Base-by-base conservation (phyloP, 2,329 filamentous ascomycete genomes). In the Diaporthe vexans region DNA sequence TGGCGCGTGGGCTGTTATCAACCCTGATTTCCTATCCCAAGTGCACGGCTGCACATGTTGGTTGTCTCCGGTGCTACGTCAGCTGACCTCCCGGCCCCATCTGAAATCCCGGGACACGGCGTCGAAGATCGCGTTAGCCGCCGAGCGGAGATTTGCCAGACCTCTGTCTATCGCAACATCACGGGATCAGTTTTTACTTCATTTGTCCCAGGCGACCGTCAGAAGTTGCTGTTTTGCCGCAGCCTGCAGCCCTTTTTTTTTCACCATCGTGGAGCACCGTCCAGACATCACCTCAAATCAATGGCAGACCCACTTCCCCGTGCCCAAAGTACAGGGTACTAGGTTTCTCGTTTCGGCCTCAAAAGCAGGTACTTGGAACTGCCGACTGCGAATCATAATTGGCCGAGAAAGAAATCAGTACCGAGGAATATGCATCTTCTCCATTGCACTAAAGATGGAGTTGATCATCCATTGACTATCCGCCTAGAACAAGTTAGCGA, bases 401-500 rank as follows among this genome's bases (percentile, higher is more conserved):
- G 24, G 3, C 8, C 29, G 5, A 19, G 19, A 17, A 6, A 2
- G 4, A 24, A 19, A 7, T 10, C 63, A 10, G 21, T 15, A 17
- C 13, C 7, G 46, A 26, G 29, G 11, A 26, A 33, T 3, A 67
- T 67, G 63, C 46, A 67, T 40, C 63, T 67, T 11, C 63, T 67
- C 17, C 43, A 67, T 26, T 67, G 63, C 63, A n/a, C 7, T 4
- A 67, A 67, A n/a, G 63, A 33, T 9, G 21, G 35, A 10, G 9
- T 26, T 37, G 63, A 67, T 26, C 29, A 67, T 15, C 46, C 63
- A 52, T 40, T 67, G 29, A 37, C 29, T 15, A 6, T 67, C 46
- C 43, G 51, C 37, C 46, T 67, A 29, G 63, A 67, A 33, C 63
- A 67, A 26, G 63, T 67, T 15, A 29, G 63, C 29, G 63, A 67